phyloP scores from a whole-genome alignment of 306 rosid species.

The Cucumis melo region DNA sequence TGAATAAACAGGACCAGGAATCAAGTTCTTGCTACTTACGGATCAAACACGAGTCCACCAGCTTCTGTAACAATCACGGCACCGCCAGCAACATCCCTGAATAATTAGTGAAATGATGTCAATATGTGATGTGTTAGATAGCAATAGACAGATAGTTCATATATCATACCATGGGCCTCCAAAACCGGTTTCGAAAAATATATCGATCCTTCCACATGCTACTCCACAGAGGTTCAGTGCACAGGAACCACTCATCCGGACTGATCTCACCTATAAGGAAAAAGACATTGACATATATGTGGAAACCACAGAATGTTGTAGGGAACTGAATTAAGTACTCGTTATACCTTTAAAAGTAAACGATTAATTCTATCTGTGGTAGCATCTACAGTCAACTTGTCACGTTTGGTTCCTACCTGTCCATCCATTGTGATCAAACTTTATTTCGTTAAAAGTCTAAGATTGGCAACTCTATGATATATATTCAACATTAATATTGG shows the following conservation, averaged over 20 bases:
- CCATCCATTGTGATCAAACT: constrained; percentile 14
- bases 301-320: background rate
- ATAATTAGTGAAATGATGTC: constrained; percentile 1
- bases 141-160: background rate
- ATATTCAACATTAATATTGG: background rate
- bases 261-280: constrained; percentile 70
- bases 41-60: constrained; percentile 86
- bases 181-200: constrained; percentile 52
- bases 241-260: constrained; percentile 85
- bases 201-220: constrained; percentile 91
- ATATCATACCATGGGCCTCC: constrained; percentile 87
- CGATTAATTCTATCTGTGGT: constrained; percentile 51
- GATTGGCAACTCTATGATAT: background rate
- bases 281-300: background rate
- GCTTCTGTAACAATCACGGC: constrained; percentile 94
- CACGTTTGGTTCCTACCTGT: constrained; percentile 84
- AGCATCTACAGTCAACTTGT: constrained; percentile 52
- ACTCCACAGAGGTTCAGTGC: constrained; percentile 93
- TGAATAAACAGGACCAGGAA: background rate
- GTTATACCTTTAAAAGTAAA: constrained; percentile 72
- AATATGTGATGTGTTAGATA: background rate
- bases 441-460: background rate
- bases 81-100: constrained; percentile 98
- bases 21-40: constrained; percentile 45
- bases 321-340: background rate